A percentile compares a stretch with the other conserved stretches of the same genome.
These are phyloP conservation scores for Yarrowia osloensis DNA, from an alignment of 805 yeast genomes.

Conservation along the genomic window DNA sequence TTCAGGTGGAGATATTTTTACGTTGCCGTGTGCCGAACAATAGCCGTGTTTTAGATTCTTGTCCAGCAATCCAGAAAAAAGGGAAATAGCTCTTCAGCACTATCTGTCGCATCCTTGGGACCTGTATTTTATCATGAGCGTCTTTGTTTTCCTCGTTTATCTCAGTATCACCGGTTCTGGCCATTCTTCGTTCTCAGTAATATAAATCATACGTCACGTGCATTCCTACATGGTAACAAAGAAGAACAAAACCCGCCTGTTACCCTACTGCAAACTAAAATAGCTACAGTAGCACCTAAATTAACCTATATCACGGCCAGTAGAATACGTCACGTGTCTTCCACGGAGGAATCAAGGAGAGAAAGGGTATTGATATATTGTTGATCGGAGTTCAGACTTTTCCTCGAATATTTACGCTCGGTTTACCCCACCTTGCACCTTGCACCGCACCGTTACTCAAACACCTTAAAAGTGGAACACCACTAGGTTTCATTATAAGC, in stretches of 20 bases:
- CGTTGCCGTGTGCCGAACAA: neutral
- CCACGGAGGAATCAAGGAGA: neutral
- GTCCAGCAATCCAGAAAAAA: neutral
- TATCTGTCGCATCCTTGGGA: neutral
- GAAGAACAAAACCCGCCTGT: constrained; percentile 11
- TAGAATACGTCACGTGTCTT: neutral
- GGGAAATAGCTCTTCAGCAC: neutral
- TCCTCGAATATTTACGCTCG: neutral
- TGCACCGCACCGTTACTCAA: constrained; percentile 19
- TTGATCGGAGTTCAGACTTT: neutral
- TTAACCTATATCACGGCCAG: neutral
- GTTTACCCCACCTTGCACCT: constrained; percentile 17
- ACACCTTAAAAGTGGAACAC: constrained; percentile 6
- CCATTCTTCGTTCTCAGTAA: neutral
- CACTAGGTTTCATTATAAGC: neutral
- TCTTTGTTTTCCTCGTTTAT: neutral
- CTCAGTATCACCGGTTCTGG: neutral
- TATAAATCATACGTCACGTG: constrained; percentile 1
- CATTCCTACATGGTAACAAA: constrained; percentile 2
- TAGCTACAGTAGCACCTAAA: neutral
- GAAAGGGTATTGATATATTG: neutral
- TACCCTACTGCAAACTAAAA: constrained; percentile 12
- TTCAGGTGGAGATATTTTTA: neutral
- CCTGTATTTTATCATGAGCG: too few species aligned
- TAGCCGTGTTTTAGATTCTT: neutral